These are phyloP conservation scores for Cordyceps tenuipes DNA, from an alignment of 2,329 filamentous ascomycete genomes.

Conservation along the genomic window DNA sequence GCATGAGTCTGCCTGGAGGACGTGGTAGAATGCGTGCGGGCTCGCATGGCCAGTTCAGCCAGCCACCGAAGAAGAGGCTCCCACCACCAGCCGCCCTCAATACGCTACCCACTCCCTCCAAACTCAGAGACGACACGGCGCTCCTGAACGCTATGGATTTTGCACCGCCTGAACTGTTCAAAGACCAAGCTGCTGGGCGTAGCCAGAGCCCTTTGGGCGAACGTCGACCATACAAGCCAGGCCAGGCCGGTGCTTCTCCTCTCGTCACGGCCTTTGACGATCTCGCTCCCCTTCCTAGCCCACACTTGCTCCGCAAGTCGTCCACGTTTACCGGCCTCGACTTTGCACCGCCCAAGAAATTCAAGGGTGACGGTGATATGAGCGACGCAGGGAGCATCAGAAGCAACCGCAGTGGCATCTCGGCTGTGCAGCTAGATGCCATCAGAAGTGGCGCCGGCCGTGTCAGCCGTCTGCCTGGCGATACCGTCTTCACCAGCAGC, in stretches of 20 bases:
- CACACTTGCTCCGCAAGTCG: constrained; percentile 69
- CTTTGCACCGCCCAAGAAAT: constrained; percentile 70
- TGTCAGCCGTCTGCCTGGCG: constrained; percentile 73
- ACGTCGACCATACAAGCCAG: constrained; percentile 65
- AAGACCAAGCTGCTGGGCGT: constrained; percentile 61
- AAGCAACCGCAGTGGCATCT: constrained; percentile 66
- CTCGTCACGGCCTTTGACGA: constrained; percentile 81
- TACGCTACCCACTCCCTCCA: constrained; percentile 75
- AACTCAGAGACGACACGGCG: constrained; percentile 72
- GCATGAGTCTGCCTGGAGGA: constrained; percentile 13
- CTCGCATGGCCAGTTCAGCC: constrained; percentile 30
- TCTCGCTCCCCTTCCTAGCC: constrained; percentile 75
- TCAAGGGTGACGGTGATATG: constrained; percentile 53
- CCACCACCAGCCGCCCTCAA: constrained; percentile 67
- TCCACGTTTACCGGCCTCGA: constrained; percentile 70
- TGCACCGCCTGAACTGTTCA: constrained; percentile 64
- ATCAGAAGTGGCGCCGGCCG: constrained; percentile 79
- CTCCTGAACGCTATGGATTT: constrained; percentile 67
- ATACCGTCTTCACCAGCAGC: constrained; percentile 69
- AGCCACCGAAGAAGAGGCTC: constrained; percentile 36
- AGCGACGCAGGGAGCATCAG: constrained; percentile 59
- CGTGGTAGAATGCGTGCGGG: constrained; percentile 52
- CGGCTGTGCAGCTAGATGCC: constrained; percentile 57
- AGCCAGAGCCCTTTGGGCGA: constrained; percentile 57
- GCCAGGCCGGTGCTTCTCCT: constrained; percentile 65